Evolutionary conservation across 495 filamentous ascomycete species (phyloP), one percentile per base, ranked within the genome.

Genomic region (Amphirosellinia nigrospora): DNA sequence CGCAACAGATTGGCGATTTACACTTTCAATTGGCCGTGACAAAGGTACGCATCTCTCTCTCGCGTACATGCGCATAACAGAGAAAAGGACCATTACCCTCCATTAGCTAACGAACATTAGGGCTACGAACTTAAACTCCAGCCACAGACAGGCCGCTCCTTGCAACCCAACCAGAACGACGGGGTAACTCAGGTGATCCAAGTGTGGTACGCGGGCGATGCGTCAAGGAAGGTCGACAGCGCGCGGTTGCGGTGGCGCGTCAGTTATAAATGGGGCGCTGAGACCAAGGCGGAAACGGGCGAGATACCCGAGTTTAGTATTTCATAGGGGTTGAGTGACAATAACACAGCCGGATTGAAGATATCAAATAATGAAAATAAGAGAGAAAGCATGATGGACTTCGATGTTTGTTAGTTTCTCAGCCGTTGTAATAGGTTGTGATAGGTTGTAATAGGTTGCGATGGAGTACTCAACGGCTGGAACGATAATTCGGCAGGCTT

Each of bases 21-120:
- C 93, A 94, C 56, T 97, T 98, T 76, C 92, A 96, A 78, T 86
- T 95, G 64, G 96, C 96, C 4, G 95, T 97, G 9, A 94, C 94
- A 43, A 98, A 94, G 88, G 96, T 97, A 82, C 73, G 82, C 2
- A 21, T 16, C 26, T 32, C 55, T 65, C 63, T 72, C 50, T 38
- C 53, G 38, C 53, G 30, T 58, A 23, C 13, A 19, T 28, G 13
- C 43, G 8, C 19, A 30, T 19, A 64, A 1, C 19, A 65, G 21
- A 23, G 6, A 59, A 13, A 8, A 10, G 4, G 8, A 28, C 39
- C 61, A 46, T 10, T 46, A 7, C 16, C 32, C 26, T 64, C 4
- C 1, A 16, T 1, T n/a, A n/a, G n/a, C 66, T 68, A 45, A 69
- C 34, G 8, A 41, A 23, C 16, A 10, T 6, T 61, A 96, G 95